Base-by-base conservation (phyloP, 306 rosid species). In the Cicer bijugum region DNA sequence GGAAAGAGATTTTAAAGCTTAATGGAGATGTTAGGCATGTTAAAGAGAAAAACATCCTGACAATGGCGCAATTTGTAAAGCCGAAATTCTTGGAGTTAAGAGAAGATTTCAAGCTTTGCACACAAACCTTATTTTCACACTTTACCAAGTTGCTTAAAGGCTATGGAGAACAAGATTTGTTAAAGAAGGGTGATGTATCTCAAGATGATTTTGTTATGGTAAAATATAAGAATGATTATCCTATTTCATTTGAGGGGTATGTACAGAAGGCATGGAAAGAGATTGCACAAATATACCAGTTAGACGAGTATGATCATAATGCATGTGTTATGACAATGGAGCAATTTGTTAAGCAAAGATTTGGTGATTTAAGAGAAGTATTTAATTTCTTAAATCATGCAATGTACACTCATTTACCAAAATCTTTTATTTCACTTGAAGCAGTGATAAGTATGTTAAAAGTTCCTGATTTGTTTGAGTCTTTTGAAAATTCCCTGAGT, bases 361-460 rank as follows among this genome's bases (percentile, higher is more conserved):
- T 81, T 14, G 39, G 4, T 0, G 38, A 7, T 9, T 53, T 85
- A 4, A 12, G 17, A 19, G 10, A 46, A 46, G 12, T 48, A 4
- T 76, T 89, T 2, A 42, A 45, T 12, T 19, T 9, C 19, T 61
- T 9, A 28, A 52, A 75, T 53, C 74, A 58, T 6, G 66, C 59
- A 15, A 42, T 86, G 44, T 79, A 12, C 38, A 85, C 85, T 2
- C 90, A 87, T 45, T 17, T 89, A 4, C 95, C 90, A 15, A 84
- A 84, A 17, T 76, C 82, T 39, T 39, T 66, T n/a, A 61, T 87
- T 43, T 75, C 84, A 7, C 19, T 76, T 1, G 72, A 43, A 47
- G 65, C 12, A 0, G 85, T 47, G 55, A 40, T 10, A 65, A 42
- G 12, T 7, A 76, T 81, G 78, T n/a, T 70, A 28, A 4, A 8